These are phyloP conservation scores for Curvularia hawaiiensis DNA, from an alignment of 2,329 filamentous ascomycete species.

Conservation along the genomic window DNA sequence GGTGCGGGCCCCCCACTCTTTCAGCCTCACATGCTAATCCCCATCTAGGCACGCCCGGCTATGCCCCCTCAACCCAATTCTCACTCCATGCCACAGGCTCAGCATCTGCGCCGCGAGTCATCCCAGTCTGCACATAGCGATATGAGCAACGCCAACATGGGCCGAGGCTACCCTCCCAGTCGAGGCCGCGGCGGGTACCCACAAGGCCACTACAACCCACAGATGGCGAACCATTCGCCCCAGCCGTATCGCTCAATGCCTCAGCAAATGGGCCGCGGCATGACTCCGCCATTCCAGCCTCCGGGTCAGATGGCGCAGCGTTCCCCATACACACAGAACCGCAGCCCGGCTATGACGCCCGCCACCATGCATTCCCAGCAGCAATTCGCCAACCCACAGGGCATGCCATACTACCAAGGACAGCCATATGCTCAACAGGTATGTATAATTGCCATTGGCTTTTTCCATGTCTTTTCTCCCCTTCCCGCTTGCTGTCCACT, in stretches of 20 bases:
- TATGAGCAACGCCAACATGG: slow-evolving; percentile 64
- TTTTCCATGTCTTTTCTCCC: slow-evolving; percentile 7
- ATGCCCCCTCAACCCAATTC: slow-evolving; percentile 55
- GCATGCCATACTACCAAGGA: slow-evolving; percentile 67
- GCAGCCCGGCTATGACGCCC: slow-evolving; percentile 62
- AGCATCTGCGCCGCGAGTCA: slow-evolving; percentile 84
- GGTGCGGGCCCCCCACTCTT: background rate
- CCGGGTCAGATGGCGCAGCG: slow-evolving; percentile 61
- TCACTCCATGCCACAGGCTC: slow-evolving; percentile 61
- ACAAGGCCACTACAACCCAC: slow-evolving; percentile 55
- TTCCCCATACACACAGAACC: slow-evolving; percentile 62
- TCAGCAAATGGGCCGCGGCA: slow-evolving; percentile 57
- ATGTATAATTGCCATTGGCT: slow-evolving; percentile 57
- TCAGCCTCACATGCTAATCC: slow-evolving; percentile 20
- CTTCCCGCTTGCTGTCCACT: slow-evolving; percentile 28
- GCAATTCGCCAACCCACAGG: slow-evolving; percentile 54
- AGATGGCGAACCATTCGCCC: slow-evolving; percentile 53
- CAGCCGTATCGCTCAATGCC: slow-evolving; percentile 59
- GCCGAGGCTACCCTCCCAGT: slow-evolving; percentile 47
- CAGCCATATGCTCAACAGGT: slow-evolving; percentile 65
- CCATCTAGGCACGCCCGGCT: slow-evolving; percentile 69
- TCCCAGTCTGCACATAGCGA: slow-evolving; percentile 82
- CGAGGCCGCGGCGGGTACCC: slow-evolving; percentile 56
- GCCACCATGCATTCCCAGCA: slow-evolving; percentile 70
- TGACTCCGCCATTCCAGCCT: slow-evolving; percentile 58